A percentile compares a stretch with the other conserved stretches of the same genome.
phyloP scores from a whole-genome alignment of 768 basidiomycete species.

The Chalciporus piperatus region DNA sequence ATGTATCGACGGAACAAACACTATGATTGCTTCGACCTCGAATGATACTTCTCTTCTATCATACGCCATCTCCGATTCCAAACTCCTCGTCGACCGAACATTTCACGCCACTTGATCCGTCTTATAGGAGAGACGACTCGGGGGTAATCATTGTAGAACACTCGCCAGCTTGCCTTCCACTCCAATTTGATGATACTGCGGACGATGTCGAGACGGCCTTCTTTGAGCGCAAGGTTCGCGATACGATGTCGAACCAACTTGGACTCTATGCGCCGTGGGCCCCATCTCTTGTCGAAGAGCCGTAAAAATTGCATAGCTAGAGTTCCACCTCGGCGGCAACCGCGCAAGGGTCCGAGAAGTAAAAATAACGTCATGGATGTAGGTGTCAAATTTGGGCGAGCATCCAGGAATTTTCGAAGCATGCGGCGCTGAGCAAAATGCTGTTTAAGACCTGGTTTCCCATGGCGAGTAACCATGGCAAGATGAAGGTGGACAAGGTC shows the following conservation, averaged over 20 bases:
- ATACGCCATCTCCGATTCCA: constrained; percentile 31
- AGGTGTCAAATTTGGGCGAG: constrained; percentile 52
- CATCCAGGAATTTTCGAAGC: constrained; percentile 42
- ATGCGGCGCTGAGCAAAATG: constrained; percentile 45
- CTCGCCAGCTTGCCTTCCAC: constrained; percentile 8
- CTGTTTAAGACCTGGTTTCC: constrained; percentile 38
- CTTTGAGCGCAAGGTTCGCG: constrained; percentile 57
- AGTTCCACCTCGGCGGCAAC: constrained; percentile 51
- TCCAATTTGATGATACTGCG: constrained; percentile 23
- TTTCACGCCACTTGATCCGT: constrained; percentile 21
- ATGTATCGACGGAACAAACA: neutral
- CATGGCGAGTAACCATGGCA: constrained; percentile 36
- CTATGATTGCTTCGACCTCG: neutral
- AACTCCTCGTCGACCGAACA: constrained; percentile 25
- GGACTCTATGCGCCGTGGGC: constrained; percentile 49
- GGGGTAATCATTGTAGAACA: constrained; percentile 2
- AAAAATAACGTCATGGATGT: constrained; percentile 58
- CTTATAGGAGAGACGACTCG: constrained; percentile 8
- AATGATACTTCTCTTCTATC: constrained; percentile 22
- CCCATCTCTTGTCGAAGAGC: constrained; percentile 55
- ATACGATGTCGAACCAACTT: constrained; percentile 58
- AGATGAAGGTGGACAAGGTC: constrained; percentile 48
- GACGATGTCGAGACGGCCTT: constrained; percentile 56
- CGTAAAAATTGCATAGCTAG: constrained; percentile 45
- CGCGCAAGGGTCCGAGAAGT: constrained; percentile 51